A percentile compares a stretch with the other conserved stretches of the same genome.
Evolutionary conservation across 352 stramenopile genomes (phyloP).

Genomic region (Phytophthora sp.): DNA sequence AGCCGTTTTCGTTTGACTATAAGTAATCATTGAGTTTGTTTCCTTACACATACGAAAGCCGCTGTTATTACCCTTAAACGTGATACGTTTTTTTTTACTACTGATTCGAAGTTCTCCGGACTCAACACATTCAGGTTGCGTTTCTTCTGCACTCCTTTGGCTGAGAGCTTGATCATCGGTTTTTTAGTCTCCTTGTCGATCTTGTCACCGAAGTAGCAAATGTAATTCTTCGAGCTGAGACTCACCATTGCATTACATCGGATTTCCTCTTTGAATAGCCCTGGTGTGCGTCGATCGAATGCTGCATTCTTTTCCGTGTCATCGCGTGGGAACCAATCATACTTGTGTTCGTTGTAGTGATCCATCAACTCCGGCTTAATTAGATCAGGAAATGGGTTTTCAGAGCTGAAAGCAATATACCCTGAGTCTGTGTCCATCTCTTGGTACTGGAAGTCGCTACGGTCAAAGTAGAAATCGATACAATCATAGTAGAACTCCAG

Average conservation of each 20-base stretch:
- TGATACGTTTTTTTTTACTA: no score
- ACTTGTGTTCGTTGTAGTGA: neutral
- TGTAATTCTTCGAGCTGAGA: neutral
- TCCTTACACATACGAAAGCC: no score
- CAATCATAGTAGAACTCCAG: conserved; percentile 2
- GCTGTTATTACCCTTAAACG: no score
- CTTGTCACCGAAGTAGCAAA: no score
- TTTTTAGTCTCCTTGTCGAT: neutral
- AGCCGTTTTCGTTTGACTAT: no score
- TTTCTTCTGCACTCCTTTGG: no score
- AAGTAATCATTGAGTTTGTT: no score
- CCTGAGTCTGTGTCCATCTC: neutral
- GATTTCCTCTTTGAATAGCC: neutral
- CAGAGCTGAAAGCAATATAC: neutral
- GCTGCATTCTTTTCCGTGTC: neutral
- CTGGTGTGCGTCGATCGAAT: neutral
- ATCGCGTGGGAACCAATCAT: neutral
- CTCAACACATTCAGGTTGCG: no score
- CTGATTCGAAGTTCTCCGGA: no score
- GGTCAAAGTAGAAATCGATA: neutral
- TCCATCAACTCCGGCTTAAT: neutral
- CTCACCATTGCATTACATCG: neutral
- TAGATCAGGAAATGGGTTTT: neutral
- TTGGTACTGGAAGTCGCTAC: no score
- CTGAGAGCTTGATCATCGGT: neutral